Evolutionary conservation across 805 yeast genomes (phyloP).

Genomic region (Ogataea neopini): DNA sequence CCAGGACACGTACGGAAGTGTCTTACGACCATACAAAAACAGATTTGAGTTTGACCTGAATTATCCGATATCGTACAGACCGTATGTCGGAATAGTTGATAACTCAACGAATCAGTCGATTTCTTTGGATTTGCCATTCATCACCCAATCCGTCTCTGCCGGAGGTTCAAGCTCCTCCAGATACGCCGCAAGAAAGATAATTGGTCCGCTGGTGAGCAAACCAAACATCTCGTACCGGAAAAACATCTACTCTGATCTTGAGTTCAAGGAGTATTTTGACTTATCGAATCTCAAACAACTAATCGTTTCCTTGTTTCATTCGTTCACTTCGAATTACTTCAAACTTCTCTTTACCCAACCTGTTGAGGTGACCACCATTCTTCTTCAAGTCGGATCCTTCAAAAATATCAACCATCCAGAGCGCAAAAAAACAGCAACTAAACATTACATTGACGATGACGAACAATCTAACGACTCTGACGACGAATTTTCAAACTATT

Average conservation of each 20-base stretch:
- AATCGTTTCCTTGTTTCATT: slow-evolving; percentile 54
- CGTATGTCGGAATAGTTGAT: slow-evolving; percentile 37
- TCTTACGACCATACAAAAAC: slow-evolving; percentile 36
- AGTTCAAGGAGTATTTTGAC: slow-evolving; percentile 67
- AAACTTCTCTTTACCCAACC: slow-evolving; percentile 80
- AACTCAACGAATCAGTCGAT: slow-evolving; percentile 36
- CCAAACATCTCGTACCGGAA: slow-evolving; percentile 24
- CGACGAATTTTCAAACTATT: slow-evolving; percentile 25
- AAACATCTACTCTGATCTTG: slow-evolving; percentile 56
- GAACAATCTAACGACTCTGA: slow-evolving; percentile 42
- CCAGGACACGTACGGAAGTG: slow-evolving; percentile 26
- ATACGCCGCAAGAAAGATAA: slow-evolving; percentile 20
- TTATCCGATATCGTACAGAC: slow-evolving; percentile 37
- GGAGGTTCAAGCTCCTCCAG: slow-evolving; percentile 9
- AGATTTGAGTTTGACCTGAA: slow-evolving; percentile 34
- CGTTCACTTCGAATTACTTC: slow-evolving; percentile 67
- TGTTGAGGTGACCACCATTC: slow-evolving; percentile 75
- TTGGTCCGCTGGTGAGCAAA: slow-evolving; percentile 24
- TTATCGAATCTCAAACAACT: slow-evolving; percentile 56
- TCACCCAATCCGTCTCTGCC: slow-evolving; percentile 17
- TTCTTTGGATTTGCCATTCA: slow-evolving; percentile 34
- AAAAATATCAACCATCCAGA: slow-evolving; percentile 21
- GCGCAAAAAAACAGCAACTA: not conserved
- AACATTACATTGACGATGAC: slow-evolving; percentile 22
- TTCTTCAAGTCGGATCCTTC: slow-evolving; percentile 79